Base-by-base conservation (phyloP, 2,329 filamentous ascomycete genomes). In the Fusarium secorum region DNA sequence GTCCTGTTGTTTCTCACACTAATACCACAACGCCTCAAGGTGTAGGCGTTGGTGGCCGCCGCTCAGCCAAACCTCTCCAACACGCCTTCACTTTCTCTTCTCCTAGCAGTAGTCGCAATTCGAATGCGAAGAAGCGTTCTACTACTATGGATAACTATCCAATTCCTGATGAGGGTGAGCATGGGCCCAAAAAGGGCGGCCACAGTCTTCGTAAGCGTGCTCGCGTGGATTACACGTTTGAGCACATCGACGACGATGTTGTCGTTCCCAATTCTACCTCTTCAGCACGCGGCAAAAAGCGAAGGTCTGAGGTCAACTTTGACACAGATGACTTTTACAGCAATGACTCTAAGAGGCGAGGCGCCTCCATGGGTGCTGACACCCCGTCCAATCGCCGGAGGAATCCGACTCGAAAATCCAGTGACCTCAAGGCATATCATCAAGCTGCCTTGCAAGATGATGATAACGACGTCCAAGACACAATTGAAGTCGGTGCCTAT, bases 171-270 rank as follows among this genome's bases (percentile, higher is more conserved):
- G 84, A 85, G 46, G 85, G 87, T 26, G 80, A 82, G 39, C 81
- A 84, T 69, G 84, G 82, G 64, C 87, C 84, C 56, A 84, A 81
- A 58, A 89, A 89, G 76, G 87, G 87, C 56, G 87, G 87, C 52
- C 87, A 89, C 78, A 87, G 86, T 36, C 82, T 89, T 33, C 83
- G 87, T 70, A 88, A 86, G 77, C 83, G 87, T 57, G 81, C 85
- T 55, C 86, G 86, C 64, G 82, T 89, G 68, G 87, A 89, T 78
- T 89, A 89, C 80, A 86, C 85, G 36, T 81, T 84, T 74, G 84
- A 85, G 73, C 85, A 87, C 70, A 82, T 85, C 67, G 83, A 84
- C 59, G 85, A 87, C 65, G 86, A 88, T 45, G 77, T 78, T 44
- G 59, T 77, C 49, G 78, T 79, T 41, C 79, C 78, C 71, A 79